These are phyloP conservation scores for Cephaloascus albidus DNA, from an alignment of 805 yeast genomes.

Conservation along the genomic window DNA sequence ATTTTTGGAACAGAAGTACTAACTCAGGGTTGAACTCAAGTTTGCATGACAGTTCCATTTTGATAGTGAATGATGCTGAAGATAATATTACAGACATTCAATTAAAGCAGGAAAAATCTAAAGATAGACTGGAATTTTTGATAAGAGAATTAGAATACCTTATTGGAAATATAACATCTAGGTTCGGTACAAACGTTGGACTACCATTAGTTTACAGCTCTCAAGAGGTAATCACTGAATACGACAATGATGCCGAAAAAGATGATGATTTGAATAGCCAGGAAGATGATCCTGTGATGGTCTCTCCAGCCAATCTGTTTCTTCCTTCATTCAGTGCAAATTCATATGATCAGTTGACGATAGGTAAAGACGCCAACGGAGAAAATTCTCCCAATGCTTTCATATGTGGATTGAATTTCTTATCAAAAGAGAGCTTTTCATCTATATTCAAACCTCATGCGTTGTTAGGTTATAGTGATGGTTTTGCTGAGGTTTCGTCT, in stretches of 20 bases:
- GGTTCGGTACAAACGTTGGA: constrained; percentile 9
- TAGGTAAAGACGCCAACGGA: constrained; percentile 25
- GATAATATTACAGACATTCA: constrained; percentile 9
- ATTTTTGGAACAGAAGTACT: constrained; percentile 15
- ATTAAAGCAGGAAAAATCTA: constrained; percentile 7
- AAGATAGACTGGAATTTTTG: constrained; percentile 1
- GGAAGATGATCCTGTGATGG: constrained; percentile 15
- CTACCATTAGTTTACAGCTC: constrained; percentile 8
- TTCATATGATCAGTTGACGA: constrained; percentile 24
- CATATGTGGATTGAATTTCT: constrained; percentile 21
- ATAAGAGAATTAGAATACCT: constrained; percentile 6
- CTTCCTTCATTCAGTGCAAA: constrained; percentile 24
- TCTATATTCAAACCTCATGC: not conserved
- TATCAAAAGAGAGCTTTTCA: constrained; percentile 8
- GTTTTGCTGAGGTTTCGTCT: not conserved
- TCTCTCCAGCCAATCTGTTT: constrained; percentile 23
- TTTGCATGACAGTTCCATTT: not conserved
- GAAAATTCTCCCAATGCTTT: constrained; percentile 22
- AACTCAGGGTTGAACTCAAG: constrained; percentile 1
- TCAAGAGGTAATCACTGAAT: not conserved
- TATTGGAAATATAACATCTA: constrained; percentile 14
- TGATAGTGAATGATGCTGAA: constrained; percentile 5
- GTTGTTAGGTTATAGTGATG: not conserved
- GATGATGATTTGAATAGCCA: constrained; percentile 10
- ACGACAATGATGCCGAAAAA: constrained; percentile 14